These are phyloP conservation scores for Sugiyamaella qingdaonensis DNA, from an alignment of 805 yeast species.

Conservation along the genomic window DNA sequence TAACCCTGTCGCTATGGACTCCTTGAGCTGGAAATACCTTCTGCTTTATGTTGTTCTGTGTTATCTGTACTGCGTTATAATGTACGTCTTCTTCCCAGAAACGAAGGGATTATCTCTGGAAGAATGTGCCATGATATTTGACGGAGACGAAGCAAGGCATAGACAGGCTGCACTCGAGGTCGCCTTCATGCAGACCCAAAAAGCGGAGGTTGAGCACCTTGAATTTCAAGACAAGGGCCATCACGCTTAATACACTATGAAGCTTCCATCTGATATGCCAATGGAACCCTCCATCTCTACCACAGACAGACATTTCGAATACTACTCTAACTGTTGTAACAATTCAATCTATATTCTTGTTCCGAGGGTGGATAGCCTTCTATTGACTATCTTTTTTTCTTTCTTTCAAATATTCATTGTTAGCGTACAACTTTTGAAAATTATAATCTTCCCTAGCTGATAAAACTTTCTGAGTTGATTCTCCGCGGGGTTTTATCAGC, in stretches of 20 bases:
- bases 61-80: constrained; percentile 26
- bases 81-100: constrained; percentile 38
- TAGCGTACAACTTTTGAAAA: too few species aligned
- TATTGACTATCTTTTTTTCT: too few species aligned
- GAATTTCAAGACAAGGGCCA: not conserved
- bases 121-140: constrained; percentile 42
- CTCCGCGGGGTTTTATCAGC: too few species aligned
- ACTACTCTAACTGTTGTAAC: too few species aligned
- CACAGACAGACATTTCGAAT: too few species aligned
- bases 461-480: too few species aligned
- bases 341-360: too few species aligned
- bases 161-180: constrained; percentile 10
- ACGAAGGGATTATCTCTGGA: constrained; percentile 43
- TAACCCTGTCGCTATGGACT: constrained; percentile 39
- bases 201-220: constrained; percentile 8
- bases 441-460: too few species aligned
- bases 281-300: too few species aligned
- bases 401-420: too few species aligned
- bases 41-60: constrained; percentile 33
- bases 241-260: not conserved
- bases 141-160: constrained; percentile 23
- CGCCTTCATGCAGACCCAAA: constrained; percentile 4
- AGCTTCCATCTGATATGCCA: too few species aligned
- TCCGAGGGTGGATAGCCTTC: too few species aligned
- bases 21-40: constrained; percentile 43